Percentiles rank a stretch among this genome's conserved stretches.
These are phyloP conservation scores for Hawksworthiomyces lignivorus DNA, from an alignment of 2,329 filamentous ascomycete species.

Conservation along the genomic window DNA sequence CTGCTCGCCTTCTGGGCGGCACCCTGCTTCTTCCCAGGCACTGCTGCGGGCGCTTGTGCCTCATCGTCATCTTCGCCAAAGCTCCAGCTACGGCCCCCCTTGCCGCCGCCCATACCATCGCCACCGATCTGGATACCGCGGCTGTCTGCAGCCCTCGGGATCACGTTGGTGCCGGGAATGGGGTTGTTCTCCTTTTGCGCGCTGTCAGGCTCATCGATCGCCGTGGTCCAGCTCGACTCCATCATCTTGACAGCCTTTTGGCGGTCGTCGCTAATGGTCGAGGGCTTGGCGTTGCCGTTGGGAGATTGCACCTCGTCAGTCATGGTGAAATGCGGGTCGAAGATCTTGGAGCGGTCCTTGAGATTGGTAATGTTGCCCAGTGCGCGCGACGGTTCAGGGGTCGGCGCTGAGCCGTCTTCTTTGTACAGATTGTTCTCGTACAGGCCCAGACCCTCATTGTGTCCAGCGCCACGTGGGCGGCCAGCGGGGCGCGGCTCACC, in stretches of 20 bases:
- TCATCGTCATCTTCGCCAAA: slow-evolving; percentile 43
- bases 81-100: slow-evolving; percentile 49
- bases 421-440: slow-evolving; percentile 72
- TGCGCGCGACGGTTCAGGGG: slow-evolving; percentile 32
- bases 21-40: slow-evolving; percentile 31
- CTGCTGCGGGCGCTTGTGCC: slow-evolving; percentile 28
- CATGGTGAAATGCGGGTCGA: slow-evolving; percentile 71
- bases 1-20: slow-evolving; percentile 27
- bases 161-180: slow-evolving; percentile 18
- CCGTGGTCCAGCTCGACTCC: slow-evolving; percentile 54
- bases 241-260: slow-evolving; percentile 67
- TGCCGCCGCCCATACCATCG: slow-evolving; percentile 59
- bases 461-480: slow-evolving; percentile 45
- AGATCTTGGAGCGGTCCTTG: slow-evolving; percentile 66
- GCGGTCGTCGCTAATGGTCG: slow-evolving; percentile 48
- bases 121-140: slow-evolving; percentile 44
- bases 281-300: slow-evolving; percentile 19
- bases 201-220: slow-evolving; percentile 36
- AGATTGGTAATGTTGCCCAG: slow-evolving; percentile 65
- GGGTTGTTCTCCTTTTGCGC: slow-evolving; percentile 47
- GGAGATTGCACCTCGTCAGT: slow-evolving; percentile 55
- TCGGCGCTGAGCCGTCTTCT: slow-evolving; percentile 39
- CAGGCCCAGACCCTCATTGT: slow-evolving; percentile 62
- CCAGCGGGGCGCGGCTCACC: slow-evolving; percentile 38
- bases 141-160: slow-evolving; percentile 13